Evolutionary conservation across 73 alveolate species (phyloP).

Genomic region (Stentor roeselii): DNA sequence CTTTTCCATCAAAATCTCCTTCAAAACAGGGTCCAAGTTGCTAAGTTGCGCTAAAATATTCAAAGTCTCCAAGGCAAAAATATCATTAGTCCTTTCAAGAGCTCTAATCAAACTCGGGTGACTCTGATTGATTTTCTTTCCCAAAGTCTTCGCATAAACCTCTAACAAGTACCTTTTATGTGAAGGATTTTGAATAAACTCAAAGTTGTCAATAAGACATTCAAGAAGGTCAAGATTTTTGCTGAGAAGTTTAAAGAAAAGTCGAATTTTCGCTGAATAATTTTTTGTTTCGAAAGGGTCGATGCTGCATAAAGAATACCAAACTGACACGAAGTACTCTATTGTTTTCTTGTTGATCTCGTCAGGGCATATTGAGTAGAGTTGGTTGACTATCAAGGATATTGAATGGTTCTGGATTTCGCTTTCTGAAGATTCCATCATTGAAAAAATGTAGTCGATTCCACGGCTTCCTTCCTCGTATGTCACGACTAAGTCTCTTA

Average conservation of each 20-base stretch:
- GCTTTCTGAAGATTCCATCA: slow-evolving; percentile 1
- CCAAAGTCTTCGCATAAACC: neutral
- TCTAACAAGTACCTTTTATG: neutral
- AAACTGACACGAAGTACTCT: neutral
- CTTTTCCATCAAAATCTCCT: neutral
- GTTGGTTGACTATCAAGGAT: slow-evolving; percentile 6
- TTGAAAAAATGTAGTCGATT: neutral
- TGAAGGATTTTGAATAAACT: neutral
- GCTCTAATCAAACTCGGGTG: slow-evolving; percentile 11
- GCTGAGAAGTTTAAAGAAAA: slow-evolving; percentile 8
- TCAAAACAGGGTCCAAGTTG: neutral
- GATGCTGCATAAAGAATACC: slow-evolving; percentile 4
- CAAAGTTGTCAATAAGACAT: neutral
- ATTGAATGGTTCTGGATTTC: slow-evolving; percentile 1
- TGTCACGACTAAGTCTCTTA: neutral
- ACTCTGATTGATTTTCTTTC: slow-evolving; percentile 3
- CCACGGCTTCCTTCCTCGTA: slow-evolving; percentile 20
- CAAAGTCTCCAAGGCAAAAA: neutral
- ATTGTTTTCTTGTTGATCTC: neutral
- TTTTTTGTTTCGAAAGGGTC: neutral
- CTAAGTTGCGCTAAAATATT: neutral
- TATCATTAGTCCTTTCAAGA: neutral
- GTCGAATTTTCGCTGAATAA: neutral
- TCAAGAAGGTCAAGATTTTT: neutral
- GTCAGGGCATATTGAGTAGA: slow-evolving; percentile 4